phyloP scores from a whole-genome alignment of 371 early-diverging fungal genomes.

The Actinomucor elegans region DNA sequence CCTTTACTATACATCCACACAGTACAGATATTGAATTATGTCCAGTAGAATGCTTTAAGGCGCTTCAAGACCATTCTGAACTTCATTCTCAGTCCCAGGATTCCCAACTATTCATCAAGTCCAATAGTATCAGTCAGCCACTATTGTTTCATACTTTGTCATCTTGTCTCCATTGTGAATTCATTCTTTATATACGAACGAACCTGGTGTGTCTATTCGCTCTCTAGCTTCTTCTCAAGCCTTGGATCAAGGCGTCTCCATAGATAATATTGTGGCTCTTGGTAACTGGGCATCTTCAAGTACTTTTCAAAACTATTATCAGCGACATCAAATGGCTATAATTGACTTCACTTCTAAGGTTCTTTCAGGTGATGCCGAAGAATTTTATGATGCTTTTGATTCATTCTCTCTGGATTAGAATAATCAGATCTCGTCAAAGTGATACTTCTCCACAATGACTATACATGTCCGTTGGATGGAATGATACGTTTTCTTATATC shows the following conservation, averaged over 20 bases:
- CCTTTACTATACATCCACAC: neutral
- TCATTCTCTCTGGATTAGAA: too few species aligned
- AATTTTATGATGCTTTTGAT: too few species aligned
- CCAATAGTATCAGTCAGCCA: neutral
- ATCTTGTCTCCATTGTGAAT: conserved; percentile 1
- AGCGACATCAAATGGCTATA: neutral
- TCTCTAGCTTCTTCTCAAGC: conserved; percentile 11
- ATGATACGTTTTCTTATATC: too few species aligned
- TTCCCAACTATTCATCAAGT: neutral
- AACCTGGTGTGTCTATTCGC: conserved; percentile 2
- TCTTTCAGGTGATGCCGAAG: too few species aligned
- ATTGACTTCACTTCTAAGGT: conserved; percentile 6
- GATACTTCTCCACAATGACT: too few species aligned
- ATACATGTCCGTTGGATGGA: too few species aligned
- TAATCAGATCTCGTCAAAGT: too few species aligned
- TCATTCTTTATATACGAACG: conserved; percentile 4
- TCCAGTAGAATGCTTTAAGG: neutral
- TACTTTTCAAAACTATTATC: conserved; percentile 9
- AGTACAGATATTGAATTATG: neutral
- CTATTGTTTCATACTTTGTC: neutral
- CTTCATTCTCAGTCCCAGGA: neutral
- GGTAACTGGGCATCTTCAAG: conserved; percentile 8
- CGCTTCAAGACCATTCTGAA: conserved; percentile 1
- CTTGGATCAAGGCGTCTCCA: neutral
- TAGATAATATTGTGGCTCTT: conserved; percentile 6